Percentiles rank a stretch among this genome's conserved stretches.
Evolutionary conservation across 371 early-diverging fungal species (phyloP).

Genomic region (Syncephalastrum sp.): DNA sequence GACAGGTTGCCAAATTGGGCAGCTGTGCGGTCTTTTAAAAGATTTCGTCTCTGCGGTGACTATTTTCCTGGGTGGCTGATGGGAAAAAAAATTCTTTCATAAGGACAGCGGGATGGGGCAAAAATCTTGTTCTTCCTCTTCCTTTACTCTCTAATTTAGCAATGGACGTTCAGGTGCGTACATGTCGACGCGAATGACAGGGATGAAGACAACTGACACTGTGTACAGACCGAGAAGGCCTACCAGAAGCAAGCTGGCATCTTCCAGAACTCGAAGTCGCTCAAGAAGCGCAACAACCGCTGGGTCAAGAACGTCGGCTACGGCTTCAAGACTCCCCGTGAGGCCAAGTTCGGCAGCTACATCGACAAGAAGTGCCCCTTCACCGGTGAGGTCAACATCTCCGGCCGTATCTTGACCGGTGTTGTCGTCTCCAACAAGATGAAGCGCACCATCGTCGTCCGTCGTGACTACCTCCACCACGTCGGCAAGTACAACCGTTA

Average conservation of each 20-base stretch:
- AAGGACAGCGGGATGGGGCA: no score
- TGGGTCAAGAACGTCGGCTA: conserved; percentile 99
- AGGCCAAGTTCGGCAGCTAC: conserved; percentile 96
- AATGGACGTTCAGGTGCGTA: conserved; percentile 10
- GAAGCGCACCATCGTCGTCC: conserved; percentile 98
- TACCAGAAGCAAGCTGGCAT: conserved; percentile 97
- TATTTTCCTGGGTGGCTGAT: no score
- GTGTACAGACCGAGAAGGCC: conserved; percentile 75
- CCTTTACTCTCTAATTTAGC: conserved; percentile 2
- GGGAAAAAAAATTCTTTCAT: no score
- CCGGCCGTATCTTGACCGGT: conserved; percentile 98
- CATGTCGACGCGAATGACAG: not conserved
- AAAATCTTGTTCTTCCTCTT: conserved; percentile 10
- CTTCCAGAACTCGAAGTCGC: conserved; percentile 92
- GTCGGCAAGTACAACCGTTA: conserved; percentile 99
- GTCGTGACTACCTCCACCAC: conserved; percentile 99
- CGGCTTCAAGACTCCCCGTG: conserved; percentile 99
- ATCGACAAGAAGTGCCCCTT: conserved; percentile 99
- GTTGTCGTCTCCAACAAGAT: conserved; percentile 98
- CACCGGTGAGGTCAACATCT: conserved; percentile 97
- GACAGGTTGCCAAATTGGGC: no score
- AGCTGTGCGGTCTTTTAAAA: no score
- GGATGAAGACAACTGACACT: not conserved
- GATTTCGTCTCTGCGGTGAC: no score
- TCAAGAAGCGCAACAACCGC: conserved; percentile 75